Conservation (phyloP, 208 protist species). For the Porcisia deanei region DNA sequence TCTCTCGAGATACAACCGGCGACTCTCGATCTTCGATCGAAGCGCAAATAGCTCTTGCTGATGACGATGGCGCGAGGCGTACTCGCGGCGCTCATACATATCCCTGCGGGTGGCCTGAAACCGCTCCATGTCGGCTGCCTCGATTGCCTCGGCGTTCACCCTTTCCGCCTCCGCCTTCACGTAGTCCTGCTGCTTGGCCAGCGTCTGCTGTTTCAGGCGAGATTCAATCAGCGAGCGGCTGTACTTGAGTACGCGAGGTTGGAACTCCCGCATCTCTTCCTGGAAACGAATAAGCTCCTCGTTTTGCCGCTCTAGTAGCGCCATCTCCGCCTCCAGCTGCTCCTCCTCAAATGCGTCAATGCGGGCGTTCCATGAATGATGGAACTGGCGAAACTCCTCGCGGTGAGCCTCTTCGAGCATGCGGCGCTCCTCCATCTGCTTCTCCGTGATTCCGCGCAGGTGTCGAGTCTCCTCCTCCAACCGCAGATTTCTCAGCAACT, state of each 20-base stretch:
- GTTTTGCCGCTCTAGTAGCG: conserved; percentile 90
- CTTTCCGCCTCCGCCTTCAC: conserved; percentile 79
- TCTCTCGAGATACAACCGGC: conserved; percentile 71
- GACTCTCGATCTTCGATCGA: conserved; percentile 69
- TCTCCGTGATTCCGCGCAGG: conserved; percentile 83
- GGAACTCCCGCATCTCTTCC: conserved; percentile 62
- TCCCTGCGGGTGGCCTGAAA: conserved; percentile 58
- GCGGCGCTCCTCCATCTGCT: conserved; percentile 87
- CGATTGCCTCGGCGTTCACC: conserved; percentile 72
- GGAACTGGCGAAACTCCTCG: conserved; percentile 87
- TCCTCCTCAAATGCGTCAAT: conserved; percentile 90
- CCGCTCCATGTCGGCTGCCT: conserved; percentile 69
- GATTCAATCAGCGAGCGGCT: conserved; percentile 80
- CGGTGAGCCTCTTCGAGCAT: conserved; percentile 85
- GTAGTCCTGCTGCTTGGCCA: conserved; percentile 91
- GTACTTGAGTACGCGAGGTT: conserved; percentile 60
- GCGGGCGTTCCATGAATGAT: conserved; percentile 82
- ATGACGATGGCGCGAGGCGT: conserved; percentile 66
- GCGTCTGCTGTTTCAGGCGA: conserved; percentile 77
- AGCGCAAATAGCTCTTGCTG: conserved; percentile 85
- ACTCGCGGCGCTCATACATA: conserved; percentile 68
- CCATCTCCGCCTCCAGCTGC: conserved; percentile 75
- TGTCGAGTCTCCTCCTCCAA: conserved; percentile 91
- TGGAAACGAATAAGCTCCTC: conserved; percentile 81
- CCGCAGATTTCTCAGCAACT: conserved; percentile 84